These are phyloP conservation scores for Astraeus odoratus DNA, from an alignment of 768 basidiomycete species.

Conservation along the genomic window DNA sequence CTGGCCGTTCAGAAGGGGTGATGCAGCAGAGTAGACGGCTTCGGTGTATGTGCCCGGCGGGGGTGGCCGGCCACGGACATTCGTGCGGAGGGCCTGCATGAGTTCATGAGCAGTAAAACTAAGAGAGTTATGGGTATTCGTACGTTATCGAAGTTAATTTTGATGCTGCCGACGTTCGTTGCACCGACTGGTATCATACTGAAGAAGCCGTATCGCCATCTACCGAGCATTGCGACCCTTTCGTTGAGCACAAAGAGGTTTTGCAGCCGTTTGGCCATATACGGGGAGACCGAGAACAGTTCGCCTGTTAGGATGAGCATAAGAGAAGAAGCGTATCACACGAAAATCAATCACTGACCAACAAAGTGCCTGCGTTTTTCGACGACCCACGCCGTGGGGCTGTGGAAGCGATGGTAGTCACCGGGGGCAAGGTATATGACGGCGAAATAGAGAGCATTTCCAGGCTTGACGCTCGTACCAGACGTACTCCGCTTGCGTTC, in stretches of 20 bases:
- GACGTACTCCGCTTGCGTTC: slow-evolving; percentile 31
- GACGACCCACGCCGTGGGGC: slow-evolving; percentile 94
- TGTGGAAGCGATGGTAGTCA: slow-evolving; percentile 97
- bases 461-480: slow-evolving; percentile 51
- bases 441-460: slow-evolving; percentile 83
- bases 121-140: slow-evolving; percentile 3
- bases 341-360: slow-evolving; percentile 43
- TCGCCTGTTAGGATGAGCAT: slow-evolving; percentile 48
- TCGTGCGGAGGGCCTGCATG: slow-evolving; percentile 78
- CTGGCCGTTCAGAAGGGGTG: slow-evolving; percentile 77
- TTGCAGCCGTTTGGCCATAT: slow-evolving; percentile 84
- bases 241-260: slow-evolving; percentile 98
- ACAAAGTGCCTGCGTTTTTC: slow-evolving; percentile 93
- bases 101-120: neutral
- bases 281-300: slow-evolving; percentile 93
- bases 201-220: slow-evolving; percentile 96
- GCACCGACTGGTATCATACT: slow-evolving; percentile 97
- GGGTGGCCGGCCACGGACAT: slow-evolving; percentile 64
- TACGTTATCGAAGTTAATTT: slow-evolving; percentile 90
- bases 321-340: neutral
- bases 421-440: slow-evolving; percentile 98
- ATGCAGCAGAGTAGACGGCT: slow-evolving; percentile 85
- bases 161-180: slow-evolving; percentile 95
- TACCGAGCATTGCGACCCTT: slow-evolving; percentile 88
- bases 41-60: slow-evolving; percentile 87